Evolutionary conservation across 352 stramenopile species (phyloP).

Genomic region (Globisporangium carolinianum): DNA sequence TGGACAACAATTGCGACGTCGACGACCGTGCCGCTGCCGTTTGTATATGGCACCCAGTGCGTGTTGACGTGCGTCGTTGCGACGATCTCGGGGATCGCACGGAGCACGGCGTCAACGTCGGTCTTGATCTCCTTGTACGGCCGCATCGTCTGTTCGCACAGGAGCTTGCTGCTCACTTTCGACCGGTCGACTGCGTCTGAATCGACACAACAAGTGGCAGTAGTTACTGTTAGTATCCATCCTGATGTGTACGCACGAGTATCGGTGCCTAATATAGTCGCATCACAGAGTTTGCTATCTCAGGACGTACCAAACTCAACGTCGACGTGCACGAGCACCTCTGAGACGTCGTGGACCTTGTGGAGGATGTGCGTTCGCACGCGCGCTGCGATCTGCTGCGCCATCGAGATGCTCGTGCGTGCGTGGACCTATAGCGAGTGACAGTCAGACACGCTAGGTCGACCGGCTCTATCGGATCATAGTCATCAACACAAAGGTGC

Average conservation of each 20-base stretch:
- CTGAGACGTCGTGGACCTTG: slow-evolving; percentile 69
- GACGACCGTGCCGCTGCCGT: slow-evolving; percentile 56
- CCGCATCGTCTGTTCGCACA: slow-evolving; percentile 51
- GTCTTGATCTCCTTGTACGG: slow-evolving; percentile 71
- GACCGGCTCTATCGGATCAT: too few relatives aligned
- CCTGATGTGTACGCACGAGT: background rate
- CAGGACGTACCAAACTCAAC: slow-evolving; percentile 47
- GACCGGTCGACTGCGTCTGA: slow-evolving; percentile 19
- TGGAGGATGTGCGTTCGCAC: slow-evolving; percentile 67
- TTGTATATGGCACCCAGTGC: slow-evolving; percentile 63
- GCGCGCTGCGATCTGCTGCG: slow-evolving; percentile 58
- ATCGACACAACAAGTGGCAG: background rate
- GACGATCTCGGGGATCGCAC: slow-evolving; percentile 58
- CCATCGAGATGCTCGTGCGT: slow-evolving; percentile 79
- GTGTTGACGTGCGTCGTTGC: slow-evolving; percentile 78
- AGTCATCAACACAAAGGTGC: slow-evolving; percentile 9
- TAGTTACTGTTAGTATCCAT: too few relatives aligned
- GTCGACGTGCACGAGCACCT: slow-evolving; percentile 85
- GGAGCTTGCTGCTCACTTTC: slow-evolving; percentile 19
- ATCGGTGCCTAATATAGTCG: too few relatives aligned
- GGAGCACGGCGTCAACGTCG: slow-evolving; percentile 56
- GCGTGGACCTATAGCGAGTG: slow-evolving; percentile 39
- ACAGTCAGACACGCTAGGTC: background rate
- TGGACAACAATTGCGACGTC: slow-evolving; percentile 77
- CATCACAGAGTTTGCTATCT: too few relatives aligned